A percentile compares a stretch with the other conserved stretches of the same genome.
Conservation (phyloP, 768 basidiomycete genomes). For the Suillus cothurnatus region DNA sequence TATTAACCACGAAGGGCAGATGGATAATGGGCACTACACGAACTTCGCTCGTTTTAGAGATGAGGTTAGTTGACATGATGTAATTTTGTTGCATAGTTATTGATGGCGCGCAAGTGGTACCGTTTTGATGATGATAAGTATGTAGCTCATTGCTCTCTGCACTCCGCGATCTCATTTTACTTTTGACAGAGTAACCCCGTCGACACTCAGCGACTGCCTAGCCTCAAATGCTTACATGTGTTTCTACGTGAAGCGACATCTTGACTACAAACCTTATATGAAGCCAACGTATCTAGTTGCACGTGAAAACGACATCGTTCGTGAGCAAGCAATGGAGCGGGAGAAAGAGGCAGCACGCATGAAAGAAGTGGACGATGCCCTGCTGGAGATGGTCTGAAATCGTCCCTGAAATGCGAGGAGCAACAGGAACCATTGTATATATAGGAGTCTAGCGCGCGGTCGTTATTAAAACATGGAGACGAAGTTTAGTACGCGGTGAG, state of each 20-base stretch:
- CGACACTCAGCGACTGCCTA: slow-evolving; percentile 68
- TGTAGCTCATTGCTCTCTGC: slow-evolving; percentile 25
- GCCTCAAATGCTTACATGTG: slow-evolving; percentile 89
- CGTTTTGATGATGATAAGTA: slow-evolving; percentile 94
- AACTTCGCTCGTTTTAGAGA: slow-evolving; percentile 84
- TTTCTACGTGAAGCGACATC: slow-evolving; percentile 88
- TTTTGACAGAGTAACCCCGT: slow-evolving; percentile 61
- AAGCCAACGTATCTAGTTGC: slow-evolving; percentile 68
- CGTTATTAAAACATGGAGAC: slow-evolving; percentile 7
- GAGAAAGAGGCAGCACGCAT: slow-evolving; percentile 55
- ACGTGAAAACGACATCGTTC: slow-evolving; percentile 65
- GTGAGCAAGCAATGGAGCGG: slow-evolving; percentile 57
- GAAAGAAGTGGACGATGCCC: slow-evolving; percentile 66
- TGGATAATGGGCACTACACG: slow-evolving; percentile 95
- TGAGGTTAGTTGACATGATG: slow-evolving; percentile 56
- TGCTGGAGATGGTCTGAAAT: slow-evolving; percentile 47
- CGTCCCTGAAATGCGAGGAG: slow-evolving; percentile 7
- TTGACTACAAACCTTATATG: slow-evolving; percentile 78
- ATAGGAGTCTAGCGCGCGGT: neutral
- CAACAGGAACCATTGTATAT: slow-evolving; percentile 6
- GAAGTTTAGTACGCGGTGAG: slow-evolving; percentile 4
- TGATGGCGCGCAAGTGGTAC: slow-evolving; percentile 67
- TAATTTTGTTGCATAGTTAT: slow-evolving; percentile 1
- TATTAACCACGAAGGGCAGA: slow-evolving; percentile 92
- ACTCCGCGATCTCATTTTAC: slow-evolving; percentile 12